phyloP scores from a whole-genome alignment of 495 filamentous ascomycete genomes.

The Letharia lupina region DNA sequence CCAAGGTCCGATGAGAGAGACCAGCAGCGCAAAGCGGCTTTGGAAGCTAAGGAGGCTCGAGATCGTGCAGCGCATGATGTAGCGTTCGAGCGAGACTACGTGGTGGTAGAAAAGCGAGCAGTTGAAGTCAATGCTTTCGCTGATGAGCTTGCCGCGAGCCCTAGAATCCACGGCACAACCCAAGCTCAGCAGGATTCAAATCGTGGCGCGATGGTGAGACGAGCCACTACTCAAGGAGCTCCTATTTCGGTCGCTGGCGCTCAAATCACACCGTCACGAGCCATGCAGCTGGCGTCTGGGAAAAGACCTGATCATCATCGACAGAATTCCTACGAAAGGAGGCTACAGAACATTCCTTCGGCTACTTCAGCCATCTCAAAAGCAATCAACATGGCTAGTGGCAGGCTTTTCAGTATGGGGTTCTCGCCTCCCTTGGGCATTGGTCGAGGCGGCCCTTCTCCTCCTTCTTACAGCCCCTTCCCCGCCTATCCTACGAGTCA shows the following conservation, averaged over 20 bases:
- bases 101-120: conserved; percentile 86
- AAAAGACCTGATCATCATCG: conserved; percentile 58
- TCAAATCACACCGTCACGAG: conserved; percentile 49
- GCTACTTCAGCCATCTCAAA: conserved; percentile 87
- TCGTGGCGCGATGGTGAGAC: conserved; percentile 49
- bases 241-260: conserved; percentile 51
- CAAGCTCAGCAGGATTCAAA: conserved; percentile 33
- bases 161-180: conserved; percentile 42
- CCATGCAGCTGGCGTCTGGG: conserved; percentile 60
- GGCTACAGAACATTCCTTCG: conserved; percentile 65
- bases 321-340: conserved; percentile 69
- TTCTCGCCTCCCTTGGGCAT: conserved; percentile 63
- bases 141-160: conserved; percentile 81
- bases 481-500: conserved; percentile 74
- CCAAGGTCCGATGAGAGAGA: conserved; percentile 39
- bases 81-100: conserved; percentile 86
- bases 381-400: conserved; percentile 86
- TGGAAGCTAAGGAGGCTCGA: conserved; percentile 47
- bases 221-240: conserved; percentile 57
- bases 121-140: conserved; percentile 97
- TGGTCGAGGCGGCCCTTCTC: conserved; percentile 57
- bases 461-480: conserved; percentile 73
- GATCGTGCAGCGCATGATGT: conserved; percentile 79
- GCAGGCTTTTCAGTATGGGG: conserved; percentile 68
- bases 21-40: conserved; percentile 25